These are phyloP conservation scores for Sparassis latifolia DNA, from an alignment of 1,284 basidiomycete genomes.

Conservation along the genomic window DNA sequence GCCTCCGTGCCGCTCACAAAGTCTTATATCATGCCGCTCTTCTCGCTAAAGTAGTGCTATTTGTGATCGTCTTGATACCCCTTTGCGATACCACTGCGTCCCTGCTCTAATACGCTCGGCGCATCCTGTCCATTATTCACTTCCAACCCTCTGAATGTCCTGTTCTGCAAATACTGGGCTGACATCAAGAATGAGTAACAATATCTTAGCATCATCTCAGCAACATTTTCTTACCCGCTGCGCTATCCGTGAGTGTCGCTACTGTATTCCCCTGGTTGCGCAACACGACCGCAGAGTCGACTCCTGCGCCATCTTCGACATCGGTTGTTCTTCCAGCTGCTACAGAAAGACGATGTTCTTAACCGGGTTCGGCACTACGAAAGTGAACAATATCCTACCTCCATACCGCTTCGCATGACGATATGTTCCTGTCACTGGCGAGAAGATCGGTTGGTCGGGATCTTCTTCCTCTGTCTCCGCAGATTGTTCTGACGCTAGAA, in stretches of 20 bases:
- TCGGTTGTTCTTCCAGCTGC: too few species aligned
- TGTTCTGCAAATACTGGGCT: slow-evolving; percentile 63
- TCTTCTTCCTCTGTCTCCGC: slow-evolving; percentile 29
- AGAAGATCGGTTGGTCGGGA: slow-evolving; percentile 74
- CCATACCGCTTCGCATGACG: slow-evolving; percentile 71
- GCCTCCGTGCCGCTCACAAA: too few species aligned
- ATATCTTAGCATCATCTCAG: too few species aligned
- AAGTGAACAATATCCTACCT: slow-evolving; percentile 18
- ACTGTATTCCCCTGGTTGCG: slow-evolving; percentile 61
- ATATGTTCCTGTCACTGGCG: slow-evolving; percentile 83
- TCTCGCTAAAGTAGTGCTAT: not conserved
- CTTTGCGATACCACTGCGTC: slow-evolving; percentile 83
- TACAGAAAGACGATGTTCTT: too few species aligned
- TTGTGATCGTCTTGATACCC: slow-evolving; percentile 58
- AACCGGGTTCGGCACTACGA: too few species aligned
- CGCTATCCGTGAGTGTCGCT: slow-evolving; percentile 54
- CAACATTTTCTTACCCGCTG: slow-evolving; percentile 47
- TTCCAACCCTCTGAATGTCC: slow-evolving; percentile 85
- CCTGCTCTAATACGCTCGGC: slow-evolving; percentile 82
- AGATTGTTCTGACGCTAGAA: slow-evolving; percentile 7
- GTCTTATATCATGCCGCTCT: too few species aligned
- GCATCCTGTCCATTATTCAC: slow-evolving; percentile 72
- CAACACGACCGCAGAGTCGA: slow-evolving; percentile 34
- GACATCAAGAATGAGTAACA: not conserved
- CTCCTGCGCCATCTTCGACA: too few species aligned